Base-by-base conservation (phyloP, 768 basidiomycete species). In the Termitomyces bulborhizus region DNA sequence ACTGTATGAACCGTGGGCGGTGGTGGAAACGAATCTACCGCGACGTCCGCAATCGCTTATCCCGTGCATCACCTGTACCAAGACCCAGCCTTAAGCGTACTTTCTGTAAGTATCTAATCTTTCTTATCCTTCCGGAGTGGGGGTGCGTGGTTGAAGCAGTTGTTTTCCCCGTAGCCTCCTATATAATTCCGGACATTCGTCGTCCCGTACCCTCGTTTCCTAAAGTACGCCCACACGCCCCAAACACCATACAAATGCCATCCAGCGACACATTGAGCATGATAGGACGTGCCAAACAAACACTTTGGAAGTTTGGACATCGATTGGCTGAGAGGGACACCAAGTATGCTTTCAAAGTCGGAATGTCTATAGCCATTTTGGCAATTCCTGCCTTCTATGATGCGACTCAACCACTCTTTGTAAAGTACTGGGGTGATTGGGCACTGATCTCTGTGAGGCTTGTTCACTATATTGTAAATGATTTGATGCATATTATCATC, bases 401-500 rank as follows among this genome's bases (percentile, higher is more conserved):
- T 51, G 58, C 69, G 16, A 94, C 90, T 1, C 76, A 94, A 26
- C 86, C 85, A 4, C 69, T 83, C 3, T 98, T 97, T 64, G 74
- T 90, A 42, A 80, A 85, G 46, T 93, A 88, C 62, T 81, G 85
- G 62, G 95, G 95, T 36, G 93, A 98, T 71, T 99, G 96, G 96
- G 93, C 93, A 1, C 72, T 99, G 64, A 90, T 98, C 51, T 94
- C 94, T 44, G 93, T 90, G 58, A 65, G 81, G 73, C 29, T 58
- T 48, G n/a, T 52, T 9, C 54, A 27, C 36, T 8, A 4, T 37
- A 8, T 27, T 53, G 32, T 39, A 11, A 49, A 15, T 21, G 26
- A 43, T 46, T 50, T 58, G 18, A 64, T 60, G 34, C 50, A 11
- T 29, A 29, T 54, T 26, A 46, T 27, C 24, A 36, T 32, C 1